Conservation (phyloP, 2,329 filamentous ascomycete genomes). For the Ceratocystis lukuohia region DNA sequence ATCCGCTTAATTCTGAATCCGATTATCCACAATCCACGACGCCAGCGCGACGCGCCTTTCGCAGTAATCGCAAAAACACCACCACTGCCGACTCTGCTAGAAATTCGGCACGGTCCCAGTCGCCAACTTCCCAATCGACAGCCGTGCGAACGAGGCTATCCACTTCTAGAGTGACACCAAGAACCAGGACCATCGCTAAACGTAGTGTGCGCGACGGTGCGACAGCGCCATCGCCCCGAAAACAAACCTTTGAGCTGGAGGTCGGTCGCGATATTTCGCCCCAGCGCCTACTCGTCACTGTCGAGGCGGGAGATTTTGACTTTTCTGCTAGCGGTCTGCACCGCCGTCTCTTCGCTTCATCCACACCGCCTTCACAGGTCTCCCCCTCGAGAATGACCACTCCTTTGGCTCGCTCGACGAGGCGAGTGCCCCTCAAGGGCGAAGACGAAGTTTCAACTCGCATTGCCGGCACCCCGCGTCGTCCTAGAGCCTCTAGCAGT, state of each 20-base stretch:
- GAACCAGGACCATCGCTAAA: neutral
- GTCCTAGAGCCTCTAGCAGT: constrained; percentile 3
- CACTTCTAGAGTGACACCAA: too few species aligned
- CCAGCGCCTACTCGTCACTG: constrained; percentile 41
- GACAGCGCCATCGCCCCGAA: constrained; percentile 35
- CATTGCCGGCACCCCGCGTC: constrained; percentile 11
- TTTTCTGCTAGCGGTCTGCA: constrained; percentile 25
- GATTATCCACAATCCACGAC: constrained; percentile 6
- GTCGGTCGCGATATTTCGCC: constrained; percentile 38
- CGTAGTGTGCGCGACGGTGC: neutral
- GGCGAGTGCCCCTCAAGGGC: constrained; percentile 17
- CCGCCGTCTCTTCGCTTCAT: constrained; percentile 32
- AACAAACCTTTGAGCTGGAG: constrained; percentile 44
- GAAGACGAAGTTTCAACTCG: constrained; percentile 12
- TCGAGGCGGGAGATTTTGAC: constrained; percentile 36
- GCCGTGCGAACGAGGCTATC: neutral
- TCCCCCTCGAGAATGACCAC: neutral
- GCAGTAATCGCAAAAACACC: neutral
- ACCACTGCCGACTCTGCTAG: neutral
- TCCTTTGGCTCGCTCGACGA: constrained; percentile 2
- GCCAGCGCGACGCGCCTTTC: constrained; percentile 13
- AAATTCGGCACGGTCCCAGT: neutral
- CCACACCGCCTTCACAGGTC: constrained; percentile 25
- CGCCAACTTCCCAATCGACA: neutral
- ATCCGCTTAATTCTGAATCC: constrained; percentile 18